Evolutionary conservation across 495 filamentous ascomycete genomes (phyloP), one percentile per base, ranked within the genome.

Genomic region (Cetradonia linearis): DNA sequence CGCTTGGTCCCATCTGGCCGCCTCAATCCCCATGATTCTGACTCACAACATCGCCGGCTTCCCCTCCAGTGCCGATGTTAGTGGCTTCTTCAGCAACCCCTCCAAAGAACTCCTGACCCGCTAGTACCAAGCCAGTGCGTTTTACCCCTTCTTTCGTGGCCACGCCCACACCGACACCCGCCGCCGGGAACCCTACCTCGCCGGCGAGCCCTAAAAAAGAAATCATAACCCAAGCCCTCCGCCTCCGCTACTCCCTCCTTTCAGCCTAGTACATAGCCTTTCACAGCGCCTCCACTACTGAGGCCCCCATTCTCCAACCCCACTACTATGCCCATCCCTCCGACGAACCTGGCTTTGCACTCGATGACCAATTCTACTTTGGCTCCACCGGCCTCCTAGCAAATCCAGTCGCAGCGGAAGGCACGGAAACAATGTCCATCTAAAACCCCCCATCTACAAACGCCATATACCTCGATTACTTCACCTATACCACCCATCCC

Each of bases 141-240:
- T 95, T 82, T 97, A 97, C 70, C 93, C 93, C 25, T 98, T 97
- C 79, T 95, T 96, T 86, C 87, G 93, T 44, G 93, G 81, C n/a
- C 93, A 98, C 67, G 93, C 93, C 20, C 93, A 98, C 70, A 96
- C 96, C 63, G 93, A 97, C 67, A 86, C 92, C 52, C 87, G 93
- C 28, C 86, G 93, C 14, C 85, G 93, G 40, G 93, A 98, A 76
- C 93, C 94, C 5, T 97, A 96, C 70, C 76, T 98, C 36, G 79
- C 83, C 23, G 87, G 86, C 44, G 85, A 92, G 63, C 92, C 91
- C 0, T 89, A 95, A 71, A 86, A n/a, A 82, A 28, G 78, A 80
- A 37, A 95, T 95, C 68, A 92, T 96, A 65, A 84, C 88, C 0
- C 83, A 91, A 59, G 89, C 94, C 1, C 79, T 98, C 40, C 85